A percentile compares a stretch with the other conserved stretches of the same genome.
phyloP scores from a whole-genome alignment of 352 stramenopile species.

The Lagenidium sp. region DNA sequence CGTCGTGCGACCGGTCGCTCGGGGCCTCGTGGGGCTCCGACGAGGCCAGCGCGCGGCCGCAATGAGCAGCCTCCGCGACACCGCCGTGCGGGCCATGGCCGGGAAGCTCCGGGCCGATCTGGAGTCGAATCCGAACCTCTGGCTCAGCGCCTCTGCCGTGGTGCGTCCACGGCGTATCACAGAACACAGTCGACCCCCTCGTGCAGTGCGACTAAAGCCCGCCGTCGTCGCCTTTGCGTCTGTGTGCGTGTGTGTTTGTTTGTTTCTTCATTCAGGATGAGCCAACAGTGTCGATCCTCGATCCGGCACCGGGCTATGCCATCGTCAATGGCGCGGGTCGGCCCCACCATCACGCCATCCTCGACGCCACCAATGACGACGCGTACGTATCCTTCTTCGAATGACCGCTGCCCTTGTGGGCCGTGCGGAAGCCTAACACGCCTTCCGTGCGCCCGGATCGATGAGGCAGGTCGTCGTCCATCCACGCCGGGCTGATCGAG shows the following conservation, averaged over 20 bases:
- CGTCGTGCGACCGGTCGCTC: constrained; percentile 12
- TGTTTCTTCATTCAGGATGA: no score
- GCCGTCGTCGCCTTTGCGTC: background rate
- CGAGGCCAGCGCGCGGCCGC: constrained; percentile 11
- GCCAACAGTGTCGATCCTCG: constrained; percentile 75
- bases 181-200: background rate
- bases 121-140: constrained; percentile 77
- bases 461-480: constrained; percentile 5
- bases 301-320: constrained; percentile 58
- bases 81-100: constrained; percentile 45
- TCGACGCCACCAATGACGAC: constrained; percentile 35
- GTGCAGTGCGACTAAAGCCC: background rate
- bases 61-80: constrained; percentile 52
- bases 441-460: no score
- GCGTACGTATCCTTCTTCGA: no score
- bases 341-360: constrained; percentile 23
- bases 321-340: constrained; percentile 16
- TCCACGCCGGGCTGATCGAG: constrained; percentile 22
- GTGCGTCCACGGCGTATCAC: constrained; percentile 23
- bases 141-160: constrained; percentile 68
- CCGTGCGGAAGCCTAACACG: no score
- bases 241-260: no score
- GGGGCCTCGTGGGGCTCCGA: constrained; percentile 7
- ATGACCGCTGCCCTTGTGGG: no score
- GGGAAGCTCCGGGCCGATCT: constrained; percentile 53